Evolutionary conservation across 495 filamentous ascomycete genomes (phyloP), one percentile per base, ranked within the genome.

Genomic region (Penicillium pancosmium): DNA sequence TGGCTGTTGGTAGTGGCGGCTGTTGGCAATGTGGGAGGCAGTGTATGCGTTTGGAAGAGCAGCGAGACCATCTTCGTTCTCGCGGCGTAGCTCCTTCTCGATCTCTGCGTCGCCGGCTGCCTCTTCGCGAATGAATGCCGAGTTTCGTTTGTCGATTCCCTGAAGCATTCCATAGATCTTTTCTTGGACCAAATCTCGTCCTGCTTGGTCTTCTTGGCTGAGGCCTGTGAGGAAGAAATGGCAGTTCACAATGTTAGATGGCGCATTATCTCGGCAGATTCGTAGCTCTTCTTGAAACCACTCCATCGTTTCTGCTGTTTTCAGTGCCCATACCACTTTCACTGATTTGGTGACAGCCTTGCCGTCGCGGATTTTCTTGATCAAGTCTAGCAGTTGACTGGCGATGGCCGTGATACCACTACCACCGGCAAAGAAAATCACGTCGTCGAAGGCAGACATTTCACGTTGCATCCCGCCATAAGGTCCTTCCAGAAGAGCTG

Each of bases 261-360:
- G 90, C 52, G 93, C 90, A 62, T 83, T 86, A 68, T 97, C 88
- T 59, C 91, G 81, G 75, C 93, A 94, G 64, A 97, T 92, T 49
- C 91, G 82, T 44, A 97, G 80, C 70, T 97, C 94, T 76, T 97
- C 93, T 68, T 90, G 90, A 82, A 98, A 98, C 93, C 93, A 98
- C 70, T 96, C 92, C 84, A 98, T 92, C 8, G 91, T 91, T 73
- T 97, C 93, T 36, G 91, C 84, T 52, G 88, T 85, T 70, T 93
- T 93, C 48, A 98, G 77, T 18, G 92, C 86, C 93, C 93, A 98
- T 12, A 98, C 84, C 5, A 98, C 90, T 19, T 92, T 88, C 27
- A 98, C 87, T 54, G 88, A 89, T 73, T 87, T 91, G 15, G 93
- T 96, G 54, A 97, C 89, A 34, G 93, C 94, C 64, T 96, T 96